phyloP scores from a whole-genome alignment of 768 basidiomycete species.

The Termitomyces sp. region DNA sequence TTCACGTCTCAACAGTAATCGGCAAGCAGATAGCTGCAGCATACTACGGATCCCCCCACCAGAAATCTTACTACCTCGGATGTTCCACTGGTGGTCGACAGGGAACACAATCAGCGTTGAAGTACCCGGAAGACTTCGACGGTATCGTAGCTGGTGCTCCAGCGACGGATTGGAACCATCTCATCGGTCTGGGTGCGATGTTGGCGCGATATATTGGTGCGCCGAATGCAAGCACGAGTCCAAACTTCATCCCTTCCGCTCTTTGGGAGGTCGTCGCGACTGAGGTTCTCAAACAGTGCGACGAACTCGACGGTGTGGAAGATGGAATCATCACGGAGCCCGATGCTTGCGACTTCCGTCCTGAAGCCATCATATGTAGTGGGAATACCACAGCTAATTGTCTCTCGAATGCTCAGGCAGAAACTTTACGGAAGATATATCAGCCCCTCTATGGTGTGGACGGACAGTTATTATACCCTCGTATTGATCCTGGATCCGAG shows the following conservation, averaged over 20 bases:
- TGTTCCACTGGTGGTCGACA: slow-evolving; percentile 13
- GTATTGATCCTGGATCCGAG: slow-evolving; percentile 3
- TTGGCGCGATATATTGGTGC: slow-evolving; percentile 1
- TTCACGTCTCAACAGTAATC: slow-evolving; percentile 9
- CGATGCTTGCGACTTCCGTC: slow-evolving; percentile 1
- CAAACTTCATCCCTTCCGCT: background rate
- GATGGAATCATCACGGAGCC: slow-evolving; percentile 6
- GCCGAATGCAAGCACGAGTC: background rate
- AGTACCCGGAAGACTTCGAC: slow-evolving; percentile 10
- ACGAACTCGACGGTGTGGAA: slow-evolving; percentile 1
- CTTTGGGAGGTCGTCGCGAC: background rate
- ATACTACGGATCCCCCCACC: slow-evolving; percentile 7
- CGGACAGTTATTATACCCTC: slow-evolving; percentile 1
- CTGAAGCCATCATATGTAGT: slow-evolving; percentile 1
- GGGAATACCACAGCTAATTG: background rate
- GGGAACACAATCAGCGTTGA: slow-evolving; percentile 9
- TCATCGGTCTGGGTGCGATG: slow-evolving; percentile 1
- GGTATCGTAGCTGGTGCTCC: slow-evolving; percentile 11
- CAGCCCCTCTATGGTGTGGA: background rate
- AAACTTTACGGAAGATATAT: background rate
- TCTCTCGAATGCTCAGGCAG: background rate
- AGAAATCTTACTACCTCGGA: slow-evolving; percentile 11
- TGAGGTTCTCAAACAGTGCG: slow-evolving; percentile 3
- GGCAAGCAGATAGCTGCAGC: slow-evolving; percentile 10
- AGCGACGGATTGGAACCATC: slow-evolving; percentile 6